Evolutionary conservation across 768 basidiomycete species (phyloP), one percentile per base, ranked within the genome.

Genomic region (Pleurotus sapidus): DNA sequence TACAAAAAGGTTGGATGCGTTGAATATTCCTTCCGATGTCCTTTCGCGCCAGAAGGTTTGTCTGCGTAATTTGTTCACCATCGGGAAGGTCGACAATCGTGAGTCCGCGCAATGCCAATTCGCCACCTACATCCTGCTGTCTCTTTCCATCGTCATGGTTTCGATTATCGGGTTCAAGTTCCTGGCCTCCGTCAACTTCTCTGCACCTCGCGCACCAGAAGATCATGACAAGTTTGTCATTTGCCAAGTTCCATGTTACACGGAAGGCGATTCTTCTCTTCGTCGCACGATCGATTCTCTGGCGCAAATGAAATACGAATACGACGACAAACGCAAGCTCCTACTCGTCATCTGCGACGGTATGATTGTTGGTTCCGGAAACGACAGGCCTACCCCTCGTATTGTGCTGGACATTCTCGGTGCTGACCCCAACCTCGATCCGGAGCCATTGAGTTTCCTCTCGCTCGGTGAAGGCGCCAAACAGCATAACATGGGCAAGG

Each of bases 181-280:
- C 77, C 74, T 97, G 60, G 92, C 93, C 1, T 93, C 93, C 0
- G 78, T 96, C 70, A 89, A 92, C 72, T 93, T 97, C 67, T 83
- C 84, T 48, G 74, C 87, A 3, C 70, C 84, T 15, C 84, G 93
- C 57, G 89, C 91, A 5, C 95, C 94, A 0, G 95, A 96, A 72
- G 91, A 95, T 64, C 93, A 95, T 68, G 94, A 97, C 77, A 96
- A 97, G 73, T 96, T 97, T 63, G 90, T 97, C 61, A 93, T 96
- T 64, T 98, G 95, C 68, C 96, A 98, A 67, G 94, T 98, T 0
- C 96, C 96, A 27, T 98, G 96, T 82, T 98, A 98, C 69, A 98
- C 96, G 3, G 96, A 98, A 79, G 96, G 95, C 61, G 90, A 95
- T 60, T 69, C 77, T 12, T 97, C 93, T 4, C 77, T 98, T 50